A percentile compares a stretch with the other conserved stretches of the same genome.
Conservation (phyloP, 1,284 basidiomycete genomes). For the Marasmius oreades region DNA sequence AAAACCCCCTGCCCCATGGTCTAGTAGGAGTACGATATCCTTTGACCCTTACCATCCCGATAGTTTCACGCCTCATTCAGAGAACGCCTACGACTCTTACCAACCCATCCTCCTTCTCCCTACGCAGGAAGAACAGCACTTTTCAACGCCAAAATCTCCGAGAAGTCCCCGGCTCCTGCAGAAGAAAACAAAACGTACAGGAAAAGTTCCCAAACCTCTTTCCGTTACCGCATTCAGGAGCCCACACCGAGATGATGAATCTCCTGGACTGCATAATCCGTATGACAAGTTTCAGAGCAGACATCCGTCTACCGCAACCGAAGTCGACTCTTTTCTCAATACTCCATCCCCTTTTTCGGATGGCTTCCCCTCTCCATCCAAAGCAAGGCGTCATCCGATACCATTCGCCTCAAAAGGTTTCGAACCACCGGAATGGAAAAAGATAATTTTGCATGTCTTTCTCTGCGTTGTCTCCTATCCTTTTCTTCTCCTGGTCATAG, state of each 20-base stretch:
- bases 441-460: conserved; percentile 7
- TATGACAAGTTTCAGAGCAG: background rate
- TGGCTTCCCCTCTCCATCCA: background rate
- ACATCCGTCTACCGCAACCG: too few species aligned
- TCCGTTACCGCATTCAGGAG: background rate
- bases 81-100: background rate
- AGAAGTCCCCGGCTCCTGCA: background rate
- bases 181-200: background rate
- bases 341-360: background rate
- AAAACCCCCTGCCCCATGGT: background rate
- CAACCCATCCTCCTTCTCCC: conserved; percentile 1
- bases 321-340: background rate
- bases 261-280: background rate
- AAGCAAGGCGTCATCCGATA: background rate
- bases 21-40: background rate
- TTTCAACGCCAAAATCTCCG: background rate
- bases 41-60: conserved; percentile 5
- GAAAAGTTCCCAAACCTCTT: background rate
- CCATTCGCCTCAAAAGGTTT: background rate
- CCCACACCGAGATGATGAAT: background rate
- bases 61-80: background rate
- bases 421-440: conserved; percentile 4
- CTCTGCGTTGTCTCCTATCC: conserved; percentile 8
- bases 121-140: background rate
- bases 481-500: conserved; percentile 1